Evolutionary conservation across 2,329 filamentous ascomycete species (phyloP).

Genomic region (Exophiala sp.): DNA sequence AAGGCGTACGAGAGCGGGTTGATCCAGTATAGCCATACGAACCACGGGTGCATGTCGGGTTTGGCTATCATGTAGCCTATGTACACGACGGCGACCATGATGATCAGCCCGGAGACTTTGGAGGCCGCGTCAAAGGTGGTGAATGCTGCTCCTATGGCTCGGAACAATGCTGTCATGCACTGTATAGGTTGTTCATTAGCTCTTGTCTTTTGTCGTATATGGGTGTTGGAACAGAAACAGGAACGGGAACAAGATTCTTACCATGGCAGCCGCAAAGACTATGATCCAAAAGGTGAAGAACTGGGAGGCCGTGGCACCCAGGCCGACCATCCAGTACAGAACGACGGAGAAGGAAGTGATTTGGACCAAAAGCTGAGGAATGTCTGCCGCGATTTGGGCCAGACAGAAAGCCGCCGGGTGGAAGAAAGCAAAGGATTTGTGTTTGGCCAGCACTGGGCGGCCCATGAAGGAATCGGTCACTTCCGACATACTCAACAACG

Average conservation of each 20-base stretch:
- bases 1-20: conserved; percentile 38
- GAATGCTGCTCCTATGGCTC: conserved; percentile 52
- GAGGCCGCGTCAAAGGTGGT: conserved; percentile 54
- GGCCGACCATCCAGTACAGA: conserved; percentile 59
- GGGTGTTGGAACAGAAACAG: conserved; percentile 4
- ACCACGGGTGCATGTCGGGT: conserved; percentile 49
- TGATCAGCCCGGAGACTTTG: conserved; percentile 44
- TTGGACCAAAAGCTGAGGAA: conserved; percentile 54
- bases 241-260: conserved; percentile 26
- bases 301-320: conserved; percentile 46
- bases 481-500: conserved; percentile 59
- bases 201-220: too few species aligned
- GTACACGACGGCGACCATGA: conserved; percentile 37
- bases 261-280: conserved; percentile 48
- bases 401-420: conserved; percentile 47
- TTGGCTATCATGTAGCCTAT: conserved; percentile 44
- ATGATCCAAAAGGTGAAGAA: conserved; percentile 60
- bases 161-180: conserved; percentile 55
- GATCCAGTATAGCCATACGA: conserved; percentile 40
- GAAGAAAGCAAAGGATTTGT: conserved; percentile 53
- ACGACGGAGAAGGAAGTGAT: conserved; percentile 54
- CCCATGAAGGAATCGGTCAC: conserved; percentile 59
- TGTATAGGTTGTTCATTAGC: background rate
- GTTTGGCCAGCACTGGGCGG: conserved; percentile 55
- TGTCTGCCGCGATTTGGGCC: conserved; percentile 45